Percentiles rank a stretch among this genome's conserved stretches.
These are phyloP conservation scores for Beauveria brongniartii DNA, from an alignment of 2,329 filamentous ascomycete species.

Conservation along the genomic window DNA sequence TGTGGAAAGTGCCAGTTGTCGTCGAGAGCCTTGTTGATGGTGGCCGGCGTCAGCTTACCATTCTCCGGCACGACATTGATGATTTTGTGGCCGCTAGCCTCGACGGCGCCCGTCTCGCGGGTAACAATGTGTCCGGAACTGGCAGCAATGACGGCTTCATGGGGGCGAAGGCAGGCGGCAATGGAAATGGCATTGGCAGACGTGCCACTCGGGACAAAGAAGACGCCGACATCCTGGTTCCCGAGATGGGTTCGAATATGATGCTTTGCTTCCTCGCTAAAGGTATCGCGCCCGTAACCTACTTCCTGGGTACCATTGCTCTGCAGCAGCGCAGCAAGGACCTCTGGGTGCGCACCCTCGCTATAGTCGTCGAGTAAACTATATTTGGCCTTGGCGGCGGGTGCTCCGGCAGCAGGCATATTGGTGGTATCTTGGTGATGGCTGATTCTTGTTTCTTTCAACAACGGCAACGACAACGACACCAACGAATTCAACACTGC, in stretches of 20 bases:
- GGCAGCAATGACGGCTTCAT: conserved; percentile 43
- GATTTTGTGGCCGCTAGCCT: conserved; percentile 43
- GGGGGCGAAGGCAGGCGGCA: conserved; percentile 39
- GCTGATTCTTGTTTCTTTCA: background rate
- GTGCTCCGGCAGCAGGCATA: conserved; percentile 12
- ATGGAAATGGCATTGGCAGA: conserved; percentile 45
- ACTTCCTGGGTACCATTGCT: conserved; percentile 37
- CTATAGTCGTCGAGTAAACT: conserved; percentile 45
- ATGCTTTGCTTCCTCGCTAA: conserved; percentile 31
- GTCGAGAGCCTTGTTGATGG: conserved; percentile 33
- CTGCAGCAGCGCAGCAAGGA: conserved; percentile 36
- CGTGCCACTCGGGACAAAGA: conserved; percentile 44
- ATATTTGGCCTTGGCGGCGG: conserved; percentile 21
- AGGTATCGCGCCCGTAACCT: conserved; percentile 39
- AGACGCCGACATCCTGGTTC: conserved; percentile 34
- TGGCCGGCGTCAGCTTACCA: conserved; percentile 38
- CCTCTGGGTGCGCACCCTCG: conserved; percentile 41
- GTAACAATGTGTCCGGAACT: conserved; percentile 41
- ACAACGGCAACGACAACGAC: background rate
- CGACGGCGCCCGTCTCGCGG: conserved; percentile 42
- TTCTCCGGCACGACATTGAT: conserved; percentile 37
- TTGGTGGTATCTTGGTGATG: background rate
- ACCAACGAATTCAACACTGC: background rate
- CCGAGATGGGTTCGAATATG: conserved; percentile 32
- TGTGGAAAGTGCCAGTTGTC: conserved; percentile 44